These are phyloP conservation scores for Ichthyophthirius multifiliis DNA, from an alignment of 169 alveolate species.

Conservation along the genomic window DNA sequence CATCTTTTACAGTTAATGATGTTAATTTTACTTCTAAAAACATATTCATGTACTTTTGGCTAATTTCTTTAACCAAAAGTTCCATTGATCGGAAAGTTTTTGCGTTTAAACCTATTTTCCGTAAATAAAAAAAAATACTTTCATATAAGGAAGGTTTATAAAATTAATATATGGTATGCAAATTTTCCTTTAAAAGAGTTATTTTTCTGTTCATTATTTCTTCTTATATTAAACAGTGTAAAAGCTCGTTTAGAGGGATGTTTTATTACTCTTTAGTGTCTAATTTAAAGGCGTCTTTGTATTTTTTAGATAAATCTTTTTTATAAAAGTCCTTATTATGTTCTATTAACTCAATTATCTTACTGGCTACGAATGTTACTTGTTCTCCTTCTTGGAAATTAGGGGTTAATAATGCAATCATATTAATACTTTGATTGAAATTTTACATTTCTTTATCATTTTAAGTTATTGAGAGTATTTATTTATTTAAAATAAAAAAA, in stretches of 20 bases:
- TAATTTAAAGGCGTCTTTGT: not conserved
- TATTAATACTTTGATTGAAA: not conserved
- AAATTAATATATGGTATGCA: not conserved
- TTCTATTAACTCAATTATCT: not conserved
- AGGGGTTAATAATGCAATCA: constrained; percentile 2
- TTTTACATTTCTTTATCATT: not conserved
- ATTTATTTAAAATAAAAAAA: not conserved
- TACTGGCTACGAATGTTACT: not conserved
- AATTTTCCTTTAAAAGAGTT: not conserved
- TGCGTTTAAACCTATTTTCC: not conserved
- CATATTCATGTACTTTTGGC: not conserved
- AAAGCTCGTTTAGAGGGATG: not conserved
- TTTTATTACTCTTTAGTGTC: not conserved
- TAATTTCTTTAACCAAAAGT: not conserved
- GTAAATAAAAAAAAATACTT: not conserved
- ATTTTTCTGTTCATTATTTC: not conserved
- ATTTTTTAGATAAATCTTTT: not conserved
- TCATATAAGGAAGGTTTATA: not conserved
- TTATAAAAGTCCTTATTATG: not conserved
- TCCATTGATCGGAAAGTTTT: not conserved
- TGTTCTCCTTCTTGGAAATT: constrained; percentile 9
- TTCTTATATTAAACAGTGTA: not conserved
- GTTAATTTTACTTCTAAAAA: not conserved
- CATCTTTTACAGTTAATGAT: not conserved
- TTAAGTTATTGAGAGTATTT: not conserved